These are phyloP conservation scores for Magnusiomyces tetraspermus DNA, from an alignment of 1,139 yeast species.

Conservation along the genomic window DNA sequence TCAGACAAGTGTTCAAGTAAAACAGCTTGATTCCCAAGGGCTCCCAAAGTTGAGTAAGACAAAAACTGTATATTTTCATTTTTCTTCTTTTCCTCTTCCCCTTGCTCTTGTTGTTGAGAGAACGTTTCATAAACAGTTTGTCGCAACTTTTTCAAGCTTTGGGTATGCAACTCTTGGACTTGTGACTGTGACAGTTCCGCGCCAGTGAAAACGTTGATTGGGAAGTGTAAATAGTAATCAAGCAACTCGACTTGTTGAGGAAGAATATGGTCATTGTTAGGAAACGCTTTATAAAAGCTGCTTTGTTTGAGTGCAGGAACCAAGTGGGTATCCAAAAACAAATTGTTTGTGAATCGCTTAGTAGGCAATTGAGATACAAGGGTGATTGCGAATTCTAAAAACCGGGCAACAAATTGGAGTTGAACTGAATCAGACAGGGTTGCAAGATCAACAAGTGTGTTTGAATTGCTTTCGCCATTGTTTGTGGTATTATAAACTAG, in stretches of 20 bases:
- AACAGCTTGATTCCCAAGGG: constrained; percentile 22
- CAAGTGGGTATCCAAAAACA: constrained; percentile 30
- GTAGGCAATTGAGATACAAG: constrained; percentile 39
- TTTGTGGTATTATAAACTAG: constrained; percentile 1
- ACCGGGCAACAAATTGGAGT: constrained; percentile 8
- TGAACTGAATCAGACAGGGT: not conserved
- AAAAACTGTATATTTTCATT: no score
- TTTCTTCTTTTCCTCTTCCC: no score
- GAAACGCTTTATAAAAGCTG: constrained; percentile 3
- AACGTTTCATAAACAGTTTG: constrained; percentile 21
- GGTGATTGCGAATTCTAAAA: constrained; percentile 27
- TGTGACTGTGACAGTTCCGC: constrained; percentile 19
- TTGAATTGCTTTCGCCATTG: not conserved
- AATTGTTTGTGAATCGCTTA: constrained; percentile 32
- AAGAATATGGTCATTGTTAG: constrained; percentile 3
- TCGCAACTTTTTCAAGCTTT: constrained; percentile 20
- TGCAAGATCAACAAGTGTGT: not conserved
- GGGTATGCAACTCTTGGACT: constrained; percentile 16
- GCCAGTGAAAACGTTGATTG: constrained; percentile 40
- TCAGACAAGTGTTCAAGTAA: constrained; percentile 24
- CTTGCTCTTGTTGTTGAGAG: no score
- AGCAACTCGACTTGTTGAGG: constrained; percentile 20
- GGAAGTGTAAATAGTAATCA: constrained; percentile 31
- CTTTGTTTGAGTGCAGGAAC: constrained; percentile 15
- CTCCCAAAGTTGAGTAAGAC: constrained; percentile 28